Evolutionary conservation across 176 grass and related monocot genomes (phyloP).

Genomic region (Luzula sylvatica): DNA sequence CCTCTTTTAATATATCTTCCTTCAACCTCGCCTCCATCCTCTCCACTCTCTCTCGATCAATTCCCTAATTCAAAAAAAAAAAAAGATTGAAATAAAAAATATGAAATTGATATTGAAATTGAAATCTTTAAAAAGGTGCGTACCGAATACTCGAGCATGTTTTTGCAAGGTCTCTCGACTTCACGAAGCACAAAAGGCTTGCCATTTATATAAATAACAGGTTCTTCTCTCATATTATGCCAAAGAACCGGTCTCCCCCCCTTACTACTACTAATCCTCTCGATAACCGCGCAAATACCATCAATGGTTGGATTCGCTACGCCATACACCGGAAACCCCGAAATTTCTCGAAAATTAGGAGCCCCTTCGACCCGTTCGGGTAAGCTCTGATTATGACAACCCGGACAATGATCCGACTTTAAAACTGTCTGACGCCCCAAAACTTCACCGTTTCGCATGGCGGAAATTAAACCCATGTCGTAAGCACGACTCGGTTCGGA

Average conservation of each 20-base stretch:
- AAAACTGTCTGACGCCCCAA: constrained; percentile 91
- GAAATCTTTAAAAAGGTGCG: constrained; percentile 6
- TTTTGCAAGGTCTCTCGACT: constrained; percentile 94
- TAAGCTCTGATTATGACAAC: constrained; percentile 78
- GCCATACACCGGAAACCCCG: constrained; percentile 90
- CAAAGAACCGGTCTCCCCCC: constrained; percentile 75
- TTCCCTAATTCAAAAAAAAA: constrained; percentile 35
- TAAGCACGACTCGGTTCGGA: constrained; percentile 46
- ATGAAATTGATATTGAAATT: background rate
- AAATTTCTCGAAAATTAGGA: constrained; percentile 93
- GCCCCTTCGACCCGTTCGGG: constrained; percentile 90
- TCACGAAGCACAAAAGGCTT: constrained; percentile 97
- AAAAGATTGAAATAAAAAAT: background rate
- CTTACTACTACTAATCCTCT: constrained; percentile 64
- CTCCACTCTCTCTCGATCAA: constrained; percentile 80
- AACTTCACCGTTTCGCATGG: constrained; percentile 93
- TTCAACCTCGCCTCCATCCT: constrained; percentile 97
- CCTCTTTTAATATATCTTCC: constrained; percentile 90
- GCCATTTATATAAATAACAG: constrained; percentile 96
- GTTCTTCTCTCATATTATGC: constrained; percentile 99
- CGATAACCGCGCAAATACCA: constrained; percentile 79
- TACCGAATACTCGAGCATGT: constrained; percentile 98
- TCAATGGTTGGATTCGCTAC: constrained; percentile 94
- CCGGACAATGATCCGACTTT: constrained; percentile 96
- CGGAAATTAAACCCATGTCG: constrained; percentile 74